Conservation (phyloP, 2,329 filamentous ascomycete genomes). For the Penicillium sp. region DNA sequence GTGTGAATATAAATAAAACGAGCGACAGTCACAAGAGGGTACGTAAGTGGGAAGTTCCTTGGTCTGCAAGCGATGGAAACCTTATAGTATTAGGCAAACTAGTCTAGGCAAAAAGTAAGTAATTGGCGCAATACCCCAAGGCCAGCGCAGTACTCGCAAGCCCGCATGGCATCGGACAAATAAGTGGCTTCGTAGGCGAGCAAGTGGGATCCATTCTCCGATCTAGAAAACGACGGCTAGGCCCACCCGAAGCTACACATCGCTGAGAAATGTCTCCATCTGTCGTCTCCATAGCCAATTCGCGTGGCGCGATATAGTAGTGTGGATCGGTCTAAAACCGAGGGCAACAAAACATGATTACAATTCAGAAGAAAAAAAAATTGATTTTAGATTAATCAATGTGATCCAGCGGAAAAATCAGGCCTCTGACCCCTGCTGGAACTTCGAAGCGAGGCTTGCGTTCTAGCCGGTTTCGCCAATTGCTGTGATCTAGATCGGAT, state of each 20-base stretch:
- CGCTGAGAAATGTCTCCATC: not conserved
- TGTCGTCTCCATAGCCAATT: not conserved
- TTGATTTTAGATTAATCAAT: constrained; percentile 17
- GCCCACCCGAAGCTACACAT: constrained; percentile 10
- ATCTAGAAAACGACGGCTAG: constrained; percentile 10
- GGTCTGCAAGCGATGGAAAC: not conserved
- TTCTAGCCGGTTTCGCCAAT: not conserved
- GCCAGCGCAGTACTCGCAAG: not conserved
- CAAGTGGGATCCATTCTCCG: constrained; percentile 1
- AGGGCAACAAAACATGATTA: not conserved
- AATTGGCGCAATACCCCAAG: not conserved
- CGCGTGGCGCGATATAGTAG: constrained; percentile 9
- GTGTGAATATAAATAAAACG: not conserved
- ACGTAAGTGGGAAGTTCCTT: not conserved
- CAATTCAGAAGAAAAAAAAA: constrained; percentile 1
- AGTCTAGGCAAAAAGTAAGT: not conserved
- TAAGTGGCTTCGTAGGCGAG: constrained; percentile 5
- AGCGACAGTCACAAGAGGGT: not conserved
- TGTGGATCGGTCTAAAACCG: not conserved
- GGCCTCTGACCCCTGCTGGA: not conserved
- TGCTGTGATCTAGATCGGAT: constrained; percentile 23
- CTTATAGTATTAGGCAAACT: not conserved
- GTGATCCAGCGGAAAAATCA: constrained; percentile 4
- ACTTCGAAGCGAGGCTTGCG: constrained; percentile 12
- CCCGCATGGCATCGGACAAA: constrained; percentile 4